A percentile compares a stretch with the other conserved stretches of the same genome.
Conservation (phyloP, 164 flowering plant species). For the Echeveria elegans region DNA sequence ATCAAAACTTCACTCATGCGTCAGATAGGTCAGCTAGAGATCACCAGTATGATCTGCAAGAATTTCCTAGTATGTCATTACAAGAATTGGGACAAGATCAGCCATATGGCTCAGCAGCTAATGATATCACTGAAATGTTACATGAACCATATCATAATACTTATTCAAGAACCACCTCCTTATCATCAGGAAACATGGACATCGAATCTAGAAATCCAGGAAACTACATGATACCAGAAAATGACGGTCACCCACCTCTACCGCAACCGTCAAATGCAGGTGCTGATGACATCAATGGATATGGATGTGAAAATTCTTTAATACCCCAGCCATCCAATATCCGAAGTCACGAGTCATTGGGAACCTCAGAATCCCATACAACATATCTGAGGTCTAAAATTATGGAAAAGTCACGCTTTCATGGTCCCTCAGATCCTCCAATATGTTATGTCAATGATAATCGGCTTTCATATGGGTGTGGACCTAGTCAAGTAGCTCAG, state of each 20-base stretch:
- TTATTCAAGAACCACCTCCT: slow-evolving; percentile 12
- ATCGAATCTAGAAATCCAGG: slow-evolving; percentile 23
- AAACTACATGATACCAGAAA: slow-evolving; percentile 27
- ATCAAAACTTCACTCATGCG: slow-evolving; percentile 20
- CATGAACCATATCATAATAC: background rate
- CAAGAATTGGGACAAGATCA: slow-evolving; percentile 4
- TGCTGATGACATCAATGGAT: slow-evolving; percentile 21
- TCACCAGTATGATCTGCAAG: slow-evolving; percentile 18
- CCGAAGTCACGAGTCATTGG: slow-evolving; percentile 19
- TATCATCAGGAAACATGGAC: slow-evolving; percentile 19
- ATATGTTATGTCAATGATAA: slow-evolving; percentile 19
- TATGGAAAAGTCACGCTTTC: slow-evolving; percentile 24
- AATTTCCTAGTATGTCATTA: slow-evolving; percentile 12
- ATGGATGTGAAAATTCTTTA: slow-evolving; percentile 21
- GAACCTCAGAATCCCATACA: slow-evolving; percentile 19
- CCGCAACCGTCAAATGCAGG: slow-evolving; percentile 26
- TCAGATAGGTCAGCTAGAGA: slow-evolving; percentile 21
- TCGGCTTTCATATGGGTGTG: slow-evolving; percentile 15
- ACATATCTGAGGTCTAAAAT: slow-evolving; percentile 23
- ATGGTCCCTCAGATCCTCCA: slow-evolving; percentile 17
- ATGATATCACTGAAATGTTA: background rate
- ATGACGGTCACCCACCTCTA: slow-evolving; percentile 22
- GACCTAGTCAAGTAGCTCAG: slow-evolving; percentile 21
- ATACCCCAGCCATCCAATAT: slow-evolving; percentile 22
- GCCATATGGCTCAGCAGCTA: background rate